Conservation (phyloP, 148 eudicot genomes). For the Rhododendron ovatum region DNA sequence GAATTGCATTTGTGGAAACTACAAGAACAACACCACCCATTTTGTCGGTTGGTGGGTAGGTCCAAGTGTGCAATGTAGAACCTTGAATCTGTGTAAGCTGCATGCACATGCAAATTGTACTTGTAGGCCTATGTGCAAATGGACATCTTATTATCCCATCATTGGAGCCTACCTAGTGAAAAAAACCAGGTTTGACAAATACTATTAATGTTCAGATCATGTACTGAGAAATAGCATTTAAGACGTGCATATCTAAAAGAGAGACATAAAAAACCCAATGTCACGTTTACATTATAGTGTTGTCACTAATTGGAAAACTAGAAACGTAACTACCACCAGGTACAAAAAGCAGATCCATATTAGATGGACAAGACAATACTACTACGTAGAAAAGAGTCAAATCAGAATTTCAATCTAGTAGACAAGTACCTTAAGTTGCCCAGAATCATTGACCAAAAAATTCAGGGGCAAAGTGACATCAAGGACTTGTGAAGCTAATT, state of each 20-base stretch:
- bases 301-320: neutral
- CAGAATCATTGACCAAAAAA: constrained; percentile 77
- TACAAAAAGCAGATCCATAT: neutral
- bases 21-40: neutral
- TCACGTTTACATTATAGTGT: neutral
- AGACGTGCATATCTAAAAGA: neutral
- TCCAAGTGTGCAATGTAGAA: neutral
- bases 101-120: neutral
- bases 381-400: neutral
- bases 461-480: constrained; percentile 86
- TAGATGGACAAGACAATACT: neutral
- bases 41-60: neutral
- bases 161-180: neutral
- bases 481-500: constrained; percentile 59
- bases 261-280: neutral
- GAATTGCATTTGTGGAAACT: neutral
- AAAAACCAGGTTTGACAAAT: neutral
- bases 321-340: neutral
- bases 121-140: neutral
- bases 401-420: neutral
- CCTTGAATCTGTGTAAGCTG: neutral
- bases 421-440: constrained; percentile 81
- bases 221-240: neutral
- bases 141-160: neutral
- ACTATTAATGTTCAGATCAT: neutral